Base-by-base conservation (phyloP, 108 stramenopile genomes). In the Cylindrotheca closterium region DNA sequence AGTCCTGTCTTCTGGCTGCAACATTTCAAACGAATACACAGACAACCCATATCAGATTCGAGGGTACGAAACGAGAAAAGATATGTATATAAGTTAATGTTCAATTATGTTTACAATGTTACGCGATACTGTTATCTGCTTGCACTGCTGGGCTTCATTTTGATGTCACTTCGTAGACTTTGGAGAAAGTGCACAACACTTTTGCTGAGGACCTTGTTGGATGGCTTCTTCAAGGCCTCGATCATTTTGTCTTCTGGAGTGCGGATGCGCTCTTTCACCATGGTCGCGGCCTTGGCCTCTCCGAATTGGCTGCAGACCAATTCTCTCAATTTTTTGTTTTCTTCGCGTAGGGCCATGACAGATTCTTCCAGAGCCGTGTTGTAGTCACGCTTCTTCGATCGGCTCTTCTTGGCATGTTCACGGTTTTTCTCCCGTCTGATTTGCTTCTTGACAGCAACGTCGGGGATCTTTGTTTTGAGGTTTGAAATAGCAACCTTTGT, bases 371-470 rank as follows among this genome's bases (percentile, higher is more conserved):
- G 83, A 26, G 78, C 78, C 70, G 96, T 93, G 42, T 95, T 82
- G 55, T 96, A 77, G 58, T 93, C 92, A 74, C 96, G 96, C 75
- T 98, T 98, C 32, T 95, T 85, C 32, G 96, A 85, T 21, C 97
- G 84, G 25, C 89, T 88, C 23, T 92, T 83, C 55, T 86, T 83
- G 29, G 93, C 97, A 63, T 96, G 94, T 65, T 94, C 91, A 17
- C 97, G 92, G 73, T 98, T 98, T 30, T 80, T 79, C 23, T 62
- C 60, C 23, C 60, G 37, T 42, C 37, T 7, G 15, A 42, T 42
- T 42, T 42, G 7, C 37, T 42, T 42, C 15, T 42, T 42, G 7
- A 15, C 15, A 10, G 37, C 37, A 42, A 15, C 37, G 15, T 42
- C 37, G 37, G 15, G 7, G 15, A 15, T 42, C 37, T 42, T 42